These are phyloP conservation scores for Oxyria digyna DNA, from an alignment of 148 eudicot species.

Conservation along the genomic window DNA sequence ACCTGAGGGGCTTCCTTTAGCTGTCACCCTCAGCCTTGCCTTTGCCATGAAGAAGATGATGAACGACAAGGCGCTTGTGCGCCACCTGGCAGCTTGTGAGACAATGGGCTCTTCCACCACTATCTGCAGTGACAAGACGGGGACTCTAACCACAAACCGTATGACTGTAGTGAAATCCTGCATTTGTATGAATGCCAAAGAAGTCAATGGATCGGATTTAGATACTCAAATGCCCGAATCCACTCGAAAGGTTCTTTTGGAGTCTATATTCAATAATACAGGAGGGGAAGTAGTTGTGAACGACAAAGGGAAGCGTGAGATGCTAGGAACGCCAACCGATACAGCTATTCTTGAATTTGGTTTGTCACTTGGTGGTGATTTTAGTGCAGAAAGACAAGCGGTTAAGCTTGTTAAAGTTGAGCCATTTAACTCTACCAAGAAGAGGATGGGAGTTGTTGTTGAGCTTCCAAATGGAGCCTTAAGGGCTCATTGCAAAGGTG, in stretches of 20 bases:
- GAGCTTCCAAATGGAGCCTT: slow-evolving; percentile 13
- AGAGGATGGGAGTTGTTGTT: slow-evolving; percentile 20
- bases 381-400: slow-evolving; percentile 12
- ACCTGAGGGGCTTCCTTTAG: slow-evolving; percentile 28
- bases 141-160: slow-evolving; percentile 23
- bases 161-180: slow-evolving; percentile 23
- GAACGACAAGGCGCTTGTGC: slow-evolving; percentile 23
- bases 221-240: slow-evolving; percentile 1
- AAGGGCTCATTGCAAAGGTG: slow-evolving; percentile 25
- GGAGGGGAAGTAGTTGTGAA: slow-evolving; percentile 16
- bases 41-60: slow-evolving; percentile 26
- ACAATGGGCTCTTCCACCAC: slow-evolving; percentile 28
- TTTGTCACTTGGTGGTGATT: slow-evolving; percentile 23
- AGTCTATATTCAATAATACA: slow-evolving; percentile 22
- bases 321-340: slow-evolving; percentile 24
- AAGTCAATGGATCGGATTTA: slow-evolving; percentile 1
- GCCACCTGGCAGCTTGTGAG: slow-evolving; percentile 25
- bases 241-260: slow-evolving; percentile 12
- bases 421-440: slow-evolving; percentile 28
- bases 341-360: slow-evolving; percentile 23
- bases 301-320: slow-evolving; percentile 15
- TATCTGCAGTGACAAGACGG: slow-evolving; percentile 27
- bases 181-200: slow-evolving; percentile 15
- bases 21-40: slow-evolving; percentile 29
- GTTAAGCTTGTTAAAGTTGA: slow-evolving; percentile 18